Conservation (phyloP, 495 filamentous ascomycete genomes). For the Darksidea phi region DNA sequence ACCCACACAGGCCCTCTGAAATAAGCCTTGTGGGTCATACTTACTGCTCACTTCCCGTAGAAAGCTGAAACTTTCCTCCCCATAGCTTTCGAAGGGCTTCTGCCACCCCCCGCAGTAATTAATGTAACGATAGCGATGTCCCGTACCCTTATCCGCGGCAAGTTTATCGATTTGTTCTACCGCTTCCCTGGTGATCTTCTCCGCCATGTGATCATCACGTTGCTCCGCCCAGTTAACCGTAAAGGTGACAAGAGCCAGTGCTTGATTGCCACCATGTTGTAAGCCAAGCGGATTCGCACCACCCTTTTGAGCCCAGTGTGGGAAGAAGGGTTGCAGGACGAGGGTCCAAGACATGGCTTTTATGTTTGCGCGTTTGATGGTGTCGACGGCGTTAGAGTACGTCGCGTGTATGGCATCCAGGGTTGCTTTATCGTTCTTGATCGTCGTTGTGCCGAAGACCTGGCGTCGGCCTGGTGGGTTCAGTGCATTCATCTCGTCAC, state of each 20-base stretch:
- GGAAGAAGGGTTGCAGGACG: slow-evolving; percentile 9
- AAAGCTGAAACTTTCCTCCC: slow-evolving; percentile 1
- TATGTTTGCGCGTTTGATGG: neutral
- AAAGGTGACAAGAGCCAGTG: slow-evolving; percentile 38
- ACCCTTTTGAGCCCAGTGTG: neutral
- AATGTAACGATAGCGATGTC: slow-evolving; percentile 20
- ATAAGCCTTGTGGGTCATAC: slow-evolving; percentile 7
- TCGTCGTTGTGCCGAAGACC: slow-evolving; percentile 39
- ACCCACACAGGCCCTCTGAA: slow-evolving; percentile 15
- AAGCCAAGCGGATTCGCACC: slow-evolving; percentile 39
- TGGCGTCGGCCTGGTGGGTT: slow-evolving; percentile 40
- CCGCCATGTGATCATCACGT: slow-evolving; percentile 41
- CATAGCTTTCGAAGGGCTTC: slow-evolving; percentile 17
- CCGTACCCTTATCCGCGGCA: neutral
- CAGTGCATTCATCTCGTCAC: slow-evolving; percentile 33
- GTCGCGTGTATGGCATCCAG: slow-evolving; percentile 32
- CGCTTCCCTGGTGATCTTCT: slow-evolving; percentile 32
- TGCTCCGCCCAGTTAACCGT: slow-evolving; percentile 37
- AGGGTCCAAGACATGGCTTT: slow-evolving; percentile 16
- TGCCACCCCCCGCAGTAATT: slow-evolving; percentile 17
- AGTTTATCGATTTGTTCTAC: slow-evolving; percentile 25
- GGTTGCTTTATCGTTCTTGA: slow-evolving; percentile 41
- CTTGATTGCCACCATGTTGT: slow-evolving; percentile 3
- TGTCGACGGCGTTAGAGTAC: slow-evolving; percentile 21
- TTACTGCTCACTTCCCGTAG: neutral